phyloP scores from a whole-genome alignment of 129 eudicot species.

The Ambrosia trifida region DNA sequence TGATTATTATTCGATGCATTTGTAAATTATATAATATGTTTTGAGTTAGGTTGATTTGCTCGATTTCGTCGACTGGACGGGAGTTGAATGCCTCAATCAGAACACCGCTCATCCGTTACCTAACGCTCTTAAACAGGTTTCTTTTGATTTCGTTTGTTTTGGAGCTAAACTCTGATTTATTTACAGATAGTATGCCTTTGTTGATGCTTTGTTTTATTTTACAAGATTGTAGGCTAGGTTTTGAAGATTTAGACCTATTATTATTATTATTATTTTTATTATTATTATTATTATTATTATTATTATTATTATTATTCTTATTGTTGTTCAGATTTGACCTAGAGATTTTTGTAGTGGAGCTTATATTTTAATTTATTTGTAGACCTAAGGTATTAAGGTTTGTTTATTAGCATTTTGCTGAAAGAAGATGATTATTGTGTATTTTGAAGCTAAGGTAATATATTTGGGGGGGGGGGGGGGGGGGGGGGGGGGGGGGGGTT shows the following conservation, averaged over 20 bases:
- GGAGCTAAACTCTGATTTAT: neutral
- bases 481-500: neutral
- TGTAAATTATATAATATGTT: neutral
- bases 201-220: neutral
- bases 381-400: neutral
- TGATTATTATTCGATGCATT: neutral
- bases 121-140: slow-evolving; percentile 88
- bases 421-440: slow-evolving; percentile 4
- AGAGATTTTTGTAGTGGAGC: neutral
- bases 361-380: neutral
- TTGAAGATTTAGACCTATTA: slow-evolving; percentile 7
- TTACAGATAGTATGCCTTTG: neutral
- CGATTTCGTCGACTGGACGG: slow-evolving; percentile 88
- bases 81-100: slow-evolving; percentile 93
- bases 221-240: neutral
- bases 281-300: neutral
- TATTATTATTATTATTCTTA: too few species aligned
- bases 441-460: slow-evolving; percentile 12
- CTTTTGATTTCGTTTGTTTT: neutral
- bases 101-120: slow-evolving; percentile 53
- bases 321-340: neutral
- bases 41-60: slow-evolving; percentile 73
- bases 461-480: neutral
- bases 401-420: neutral
- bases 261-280: neutral